Base-by-base conservation (phyloP, 352 stramenopile species). In the Globisporangium spinosum region DNA sequence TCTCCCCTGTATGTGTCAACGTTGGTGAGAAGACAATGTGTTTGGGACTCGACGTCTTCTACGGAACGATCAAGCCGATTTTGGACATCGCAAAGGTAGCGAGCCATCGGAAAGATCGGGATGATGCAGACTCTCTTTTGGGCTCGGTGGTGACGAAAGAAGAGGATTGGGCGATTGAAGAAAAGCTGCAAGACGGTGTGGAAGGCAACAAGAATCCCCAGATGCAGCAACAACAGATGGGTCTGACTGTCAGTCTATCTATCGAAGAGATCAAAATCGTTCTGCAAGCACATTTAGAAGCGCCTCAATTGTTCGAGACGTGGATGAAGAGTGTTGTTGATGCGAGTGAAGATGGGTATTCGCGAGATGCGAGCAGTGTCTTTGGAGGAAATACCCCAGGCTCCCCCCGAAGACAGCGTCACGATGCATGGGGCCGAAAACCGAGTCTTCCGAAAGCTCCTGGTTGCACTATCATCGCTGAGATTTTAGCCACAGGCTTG, bases 261-360 rank as follows among this genome's bases (percentile, higher is more conserved):
- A 58, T 87, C 32, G 73, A 85, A 38, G 78, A 86, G 58, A 72
- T 89, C 40, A 89, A 85, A 59, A 58, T 89, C 43, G 75, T 73
- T 20, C 57, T 87, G 29, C 70, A 79, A 22, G 82, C 78, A 15
- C 77, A 79, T 35, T 83, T 77, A 0, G 78, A 85, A 40, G 68
- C 70, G 1, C 70, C 76, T 17, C 74, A 82, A 27, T 62, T 84
- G 43, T 83, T 89, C 53, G 80, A 89, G 59, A 69, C 69, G 23
- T 87, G 77, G 80, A 78, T 89, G 75, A 85, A 84, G 69, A 72
- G 56, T 54, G 63, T 65, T 9, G 20, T 73, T 20, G 70, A 76
- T 35, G 34, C 59, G 15, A 65, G 27, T 20, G 70, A 73, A 27
- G 65, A 66, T 22, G 64, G 56, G 2, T 62, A 65, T 23, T 34